Conservation (phyloP, 2,329 filamentous ascomycete genomes). For the Cladosporium halotolerans region DNA sequence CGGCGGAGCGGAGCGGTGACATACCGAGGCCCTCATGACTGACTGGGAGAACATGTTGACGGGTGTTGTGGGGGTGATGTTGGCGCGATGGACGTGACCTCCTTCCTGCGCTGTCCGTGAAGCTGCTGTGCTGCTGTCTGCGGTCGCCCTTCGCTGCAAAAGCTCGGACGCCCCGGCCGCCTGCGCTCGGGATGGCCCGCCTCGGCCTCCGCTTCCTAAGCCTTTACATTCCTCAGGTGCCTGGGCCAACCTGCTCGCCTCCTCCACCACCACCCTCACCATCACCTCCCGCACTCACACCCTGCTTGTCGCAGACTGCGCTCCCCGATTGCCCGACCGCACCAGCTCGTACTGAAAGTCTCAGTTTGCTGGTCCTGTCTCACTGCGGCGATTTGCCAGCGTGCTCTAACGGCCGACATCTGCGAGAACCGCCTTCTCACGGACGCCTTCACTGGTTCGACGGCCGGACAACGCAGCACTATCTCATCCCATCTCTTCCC, state of each 20-base stretch:
- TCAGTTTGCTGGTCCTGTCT: constrained; percentile 5
- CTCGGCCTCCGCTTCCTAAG: not conserved
- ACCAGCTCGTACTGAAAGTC: constrained; percentile 2
- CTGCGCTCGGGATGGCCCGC: not conserved
- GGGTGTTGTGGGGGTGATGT: constrained; percentile 7
- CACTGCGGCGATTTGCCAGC: constrained; percentile 6
- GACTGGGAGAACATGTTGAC: constrained; percentile 54
- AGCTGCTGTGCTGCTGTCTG: not conserved
- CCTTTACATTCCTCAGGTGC: not conserved
- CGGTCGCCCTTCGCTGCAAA: not conserved
- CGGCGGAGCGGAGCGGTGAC: constrained; percentile 11
- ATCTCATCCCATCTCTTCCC: not conserved
- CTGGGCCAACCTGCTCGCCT: constrained; percentile 10
- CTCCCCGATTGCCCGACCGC: constrained; percentile 9
- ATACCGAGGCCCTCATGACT: constrained; percentile 53
- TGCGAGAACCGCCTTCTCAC: constrained; percentile 32
- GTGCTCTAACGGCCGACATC: constrained; percentile 22
- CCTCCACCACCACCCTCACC: constrained; percentile 15
- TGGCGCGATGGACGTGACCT: not conserved
- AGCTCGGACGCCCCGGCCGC: not conserved
- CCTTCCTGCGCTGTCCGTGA: not conserved
- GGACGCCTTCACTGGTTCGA: constrained; percentile 60
- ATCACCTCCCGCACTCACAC: constrained; percentile 12
- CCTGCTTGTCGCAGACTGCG: constrained; percentile 22
- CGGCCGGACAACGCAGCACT: constrained; percentile 22